These are phyloP conservation scores for Amaranthus cruentus DNA, from an alignment of 148 eudicot species.

Conservation along the genomic window DNA sequence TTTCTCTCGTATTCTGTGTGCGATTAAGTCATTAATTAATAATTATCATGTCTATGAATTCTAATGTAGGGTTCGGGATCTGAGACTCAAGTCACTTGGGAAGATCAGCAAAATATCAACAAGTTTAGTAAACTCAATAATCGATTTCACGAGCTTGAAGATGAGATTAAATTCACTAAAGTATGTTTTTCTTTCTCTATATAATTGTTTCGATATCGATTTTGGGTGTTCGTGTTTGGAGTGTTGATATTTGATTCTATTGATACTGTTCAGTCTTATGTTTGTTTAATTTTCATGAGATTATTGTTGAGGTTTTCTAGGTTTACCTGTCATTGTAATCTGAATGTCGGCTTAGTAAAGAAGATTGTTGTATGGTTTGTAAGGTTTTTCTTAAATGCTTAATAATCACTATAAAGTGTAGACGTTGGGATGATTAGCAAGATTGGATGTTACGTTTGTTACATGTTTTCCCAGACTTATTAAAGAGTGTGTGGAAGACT, in stretches of 20 bases:
- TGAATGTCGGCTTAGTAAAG: not conserved
- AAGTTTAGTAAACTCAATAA: constrained; percentile 85
- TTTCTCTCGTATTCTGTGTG: not conserved
- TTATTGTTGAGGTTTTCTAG: not conserved
- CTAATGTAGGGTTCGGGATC: constrained; percentile 53
- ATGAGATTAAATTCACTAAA: constrained; percentile 80
- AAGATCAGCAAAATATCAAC: constrained; percentile 95
- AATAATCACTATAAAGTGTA: not conserved
- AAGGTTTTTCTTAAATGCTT: not conserved
- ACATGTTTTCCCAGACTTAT: no score
- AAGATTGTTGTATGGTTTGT: not conserved
- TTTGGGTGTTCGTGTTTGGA: not conserved
- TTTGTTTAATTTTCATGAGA: not conserved
- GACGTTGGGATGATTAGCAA: not conserved
- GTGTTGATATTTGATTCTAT: not conserved
- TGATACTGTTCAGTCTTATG: not conserved
- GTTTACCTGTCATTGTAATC: not conserved
- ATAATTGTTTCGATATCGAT: not conserved
- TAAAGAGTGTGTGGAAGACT: no score
- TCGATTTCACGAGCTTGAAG: constrained; percentile 74
- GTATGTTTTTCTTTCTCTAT: constrained; percentile 26
- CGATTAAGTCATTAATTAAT: not conserved
- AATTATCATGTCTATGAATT: not conserved
- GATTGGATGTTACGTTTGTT: no score
- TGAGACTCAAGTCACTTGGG: constrained; percentile 90